These are phyloP conservation scores for Hsuehochloa calcarea DNA, from an alignment of 176 grass and related monocot species.

Conservation along the genomic window DNA sequence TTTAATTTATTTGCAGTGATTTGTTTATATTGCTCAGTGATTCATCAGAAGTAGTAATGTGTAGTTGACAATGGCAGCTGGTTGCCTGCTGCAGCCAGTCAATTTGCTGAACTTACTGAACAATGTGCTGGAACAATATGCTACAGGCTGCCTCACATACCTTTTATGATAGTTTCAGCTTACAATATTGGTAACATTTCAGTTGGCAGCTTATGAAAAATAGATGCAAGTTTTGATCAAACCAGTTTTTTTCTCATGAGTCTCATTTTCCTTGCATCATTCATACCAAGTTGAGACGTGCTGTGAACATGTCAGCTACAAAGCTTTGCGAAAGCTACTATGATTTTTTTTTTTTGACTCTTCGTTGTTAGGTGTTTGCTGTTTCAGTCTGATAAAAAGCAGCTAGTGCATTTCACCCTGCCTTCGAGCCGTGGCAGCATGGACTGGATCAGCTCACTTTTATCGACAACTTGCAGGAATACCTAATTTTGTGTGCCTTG, in stretches of 20 bases:
- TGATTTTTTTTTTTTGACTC: background rate
- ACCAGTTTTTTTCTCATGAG: background rate
- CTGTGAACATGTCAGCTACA: background rate
- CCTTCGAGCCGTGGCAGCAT: constrained; percentile 1
- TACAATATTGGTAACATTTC: background rate
- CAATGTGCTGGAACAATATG: background rate
- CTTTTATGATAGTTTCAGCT: background rate
- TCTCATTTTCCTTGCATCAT: background rate
- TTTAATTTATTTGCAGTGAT: constrained; percentile 4
- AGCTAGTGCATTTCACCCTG: background rate
- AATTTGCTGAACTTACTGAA: constrained; percentile 26
- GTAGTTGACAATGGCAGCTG: background rate
- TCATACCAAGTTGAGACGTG: background rate
- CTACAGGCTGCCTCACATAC: background rate
- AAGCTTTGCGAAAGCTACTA: background rate
- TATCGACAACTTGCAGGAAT: constrained; percentile 8
- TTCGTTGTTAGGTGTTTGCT: background rate
- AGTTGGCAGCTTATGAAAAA: background rate
- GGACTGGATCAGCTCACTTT: constrained; percentile 18
- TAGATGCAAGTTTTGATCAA: background rate
- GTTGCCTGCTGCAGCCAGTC: background rate
- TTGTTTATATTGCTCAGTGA: background rate
- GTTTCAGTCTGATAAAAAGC: constrained; percentile 27
- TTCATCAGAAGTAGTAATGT: background rate
- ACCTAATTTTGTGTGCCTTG: constrained; percentile 36